phyloP scores from a whole-genome alignment of 345 rosid genomes.

The Citrus maxima region DNA sequence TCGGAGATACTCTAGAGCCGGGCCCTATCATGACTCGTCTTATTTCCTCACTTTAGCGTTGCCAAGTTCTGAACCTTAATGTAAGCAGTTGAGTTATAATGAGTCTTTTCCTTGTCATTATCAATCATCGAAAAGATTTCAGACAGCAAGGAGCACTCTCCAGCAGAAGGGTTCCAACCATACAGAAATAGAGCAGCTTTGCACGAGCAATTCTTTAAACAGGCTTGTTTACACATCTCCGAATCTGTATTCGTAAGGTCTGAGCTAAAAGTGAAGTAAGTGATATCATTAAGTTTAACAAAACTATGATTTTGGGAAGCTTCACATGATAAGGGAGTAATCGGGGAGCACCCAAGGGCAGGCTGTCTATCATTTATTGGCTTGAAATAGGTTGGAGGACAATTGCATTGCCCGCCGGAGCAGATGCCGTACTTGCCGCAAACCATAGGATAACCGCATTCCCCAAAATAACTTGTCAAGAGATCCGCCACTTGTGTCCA shows the following conservation, averaged over 20 bases:
- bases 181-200: constrained; percentile 20
- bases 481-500: constrained; percentile 26
- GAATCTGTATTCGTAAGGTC: background rate
- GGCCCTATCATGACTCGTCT: too few species aligned
- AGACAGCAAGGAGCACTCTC: background rate
- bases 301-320: constrained; percentile 14
- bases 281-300: constrained; percentile 18
- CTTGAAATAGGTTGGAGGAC: constrained; percentile 25
- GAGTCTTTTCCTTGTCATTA: background rate
- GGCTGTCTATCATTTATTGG: constrained; percentile 15
- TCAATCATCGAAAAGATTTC: constrained; percentile 7
- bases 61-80: background rate
- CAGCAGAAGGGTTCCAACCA: background rate
- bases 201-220: constrained; percentile 23
- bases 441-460: constrained; percentile 27
- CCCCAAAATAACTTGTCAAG: background rate
- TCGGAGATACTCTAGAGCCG: too few species aligned
- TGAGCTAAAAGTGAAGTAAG: background rate
- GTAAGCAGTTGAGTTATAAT: constrained; percentile 2
- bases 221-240: constrained; percentile 16
- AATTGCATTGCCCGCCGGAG: constrained; percentile 20
- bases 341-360: constrained; percentile 25
- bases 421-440: constrained; percentile 40
- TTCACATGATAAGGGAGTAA: constrained; percentile 13
- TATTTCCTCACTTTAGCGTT: too few species aligned